A percentile compares a stretch with the other conserved stretches of the same genome.
Evolutionary conservation across 768 basidiomycete genomes (phyloP).

Genomic region (Filobasidium floriforme): DNA sequence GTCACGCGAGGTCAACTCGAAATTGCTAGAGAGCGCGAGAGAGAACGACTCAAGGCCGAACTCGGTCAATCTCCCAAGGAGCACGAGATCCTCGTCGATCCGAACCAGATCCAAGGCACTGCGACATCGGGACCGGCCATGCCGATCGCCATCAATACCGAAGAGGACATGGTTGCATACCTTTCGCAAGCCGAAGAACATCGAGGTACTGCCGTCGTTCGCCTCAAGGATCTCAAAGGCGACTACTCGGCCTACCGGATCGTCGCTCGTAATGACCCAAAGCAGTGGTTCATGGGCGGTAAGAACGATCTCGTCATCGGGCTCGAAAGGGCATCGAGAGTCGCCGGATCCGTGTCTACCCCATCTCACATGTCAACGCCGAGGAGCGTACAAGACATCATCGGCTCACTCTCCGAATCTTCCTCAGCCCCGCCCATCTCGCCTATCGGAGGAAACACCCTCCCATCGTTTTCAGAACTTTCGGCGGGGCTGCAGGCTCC

Average conservation of each 20-base stretch:
- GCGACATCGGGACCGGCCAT: neutral
- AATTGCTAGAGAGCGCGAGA: neutral
- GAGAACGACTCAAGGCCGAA: neutral
- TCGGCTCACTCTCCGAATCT: neutral
- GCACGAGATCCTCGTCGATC: neutral
- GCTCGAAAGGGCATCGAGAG: neutral
- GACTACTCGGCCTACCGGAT: neutral
- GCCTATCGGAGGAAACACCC: neutral
- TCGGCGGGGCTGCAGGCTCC: neutral
- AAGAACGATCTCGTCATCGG: slow-evolving; percentile 7
- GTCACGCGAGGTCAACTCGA: neutral
- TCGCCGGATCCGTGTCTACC: neutral
- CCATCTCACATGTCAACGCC: neutral
- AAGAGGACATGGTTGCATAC: neutral
- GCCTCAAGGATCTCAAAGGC: neutral
- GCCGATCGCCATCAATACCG: neutral
- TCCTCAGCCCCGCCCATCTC: neutral
- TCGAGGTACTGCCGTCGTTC: neutral
- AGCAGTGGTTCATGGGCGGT: neutral
- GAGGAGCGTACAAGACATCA: neutral
- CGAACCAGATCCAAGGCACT: neutral
- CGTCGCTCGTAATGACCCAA: neutral
- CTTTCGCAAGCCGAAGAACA: slow-evolving; percentile 2
- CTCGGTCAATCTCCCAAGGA: neutral
- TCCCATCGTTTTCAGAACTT: slow-evolving; percentile 1